Percentiles rank a stretch among this genome's conserved stretches.
phyloP scores from a whole-genome alignment of 441 rosid species.

The Adansonia madagascariensis region DNA sequence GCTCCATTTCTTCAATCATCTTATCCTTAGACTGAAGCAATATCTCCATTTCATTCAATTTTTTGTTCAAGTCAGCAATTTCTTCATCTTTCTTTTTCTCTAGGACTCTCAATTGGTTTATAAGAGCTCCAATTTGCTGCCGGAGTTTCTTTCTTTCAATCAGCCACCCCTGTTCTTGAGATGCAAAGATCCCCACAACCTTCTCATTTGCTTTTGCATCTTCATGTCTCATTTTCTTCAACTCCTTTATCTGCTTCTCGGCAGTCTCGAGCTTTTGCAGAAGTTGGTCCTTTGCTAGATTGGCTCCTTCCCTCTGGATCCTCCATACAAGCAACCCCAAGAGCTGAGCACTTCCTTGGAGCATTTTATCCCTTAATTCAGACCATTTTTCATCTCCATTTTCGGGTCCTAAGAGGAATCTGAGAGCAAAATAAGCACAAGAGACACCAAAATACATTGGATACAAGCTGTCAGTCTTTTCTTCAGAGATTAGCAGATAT shows the following conservation, averaged over 20 bases:
- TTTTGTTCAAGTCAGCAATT: slow-evolving; percentile 50
- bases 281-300: slow-evolving; percentile 41
- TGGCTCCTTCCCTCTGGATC: slow-evolving; percentile 49
- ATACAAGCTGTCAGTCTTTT: slow-evolving; percentile 46
- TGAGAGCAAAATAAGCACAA: slow-evolving; percentile 59
- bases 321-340: slow-evolving; percentile 73
- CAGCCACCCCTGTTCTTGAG: slow-evolving; percentile 85
- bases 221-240: slow-evolving; percentile 66
- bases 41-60: slow-evolving; percentile 58
- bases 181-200: slow-evolving; percentile 79
- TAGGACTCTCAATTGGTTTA: slow-evolving; percentile 53
- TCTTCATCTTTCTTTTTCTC: slow-evolving; percentile 55
- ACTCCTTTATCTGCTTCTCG: slow-evolving; percentile 55
- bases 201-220: slow-evolving; percentile 94
- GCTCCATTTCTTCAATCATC: slow-evolving; percentile 53
- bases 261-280: slow-evolving; percentile 53
- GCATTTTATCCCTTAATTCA: slow-evolving; percentile 54
- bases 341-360: slow-evolving; percentile 66
- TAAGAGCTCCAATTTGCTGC: slow-evolving; percentile 64
- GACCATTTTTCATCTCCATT: slow-evolving; percentile 55
- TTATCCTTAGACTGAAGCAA: slow-evolving; percentile 59
- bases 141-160: slow-evolving; percentile 60
- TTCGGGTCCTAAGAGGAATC: slow-evolving; percentile 42
- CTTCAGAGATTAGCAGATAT: slow-evolving; percentile 40
- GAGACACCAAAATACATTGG: slow-evolving; percentile 67